Conservation (phyloP, 2,329 filamentous ascomycete genomes). For the Cercospora sp. region DNA sequence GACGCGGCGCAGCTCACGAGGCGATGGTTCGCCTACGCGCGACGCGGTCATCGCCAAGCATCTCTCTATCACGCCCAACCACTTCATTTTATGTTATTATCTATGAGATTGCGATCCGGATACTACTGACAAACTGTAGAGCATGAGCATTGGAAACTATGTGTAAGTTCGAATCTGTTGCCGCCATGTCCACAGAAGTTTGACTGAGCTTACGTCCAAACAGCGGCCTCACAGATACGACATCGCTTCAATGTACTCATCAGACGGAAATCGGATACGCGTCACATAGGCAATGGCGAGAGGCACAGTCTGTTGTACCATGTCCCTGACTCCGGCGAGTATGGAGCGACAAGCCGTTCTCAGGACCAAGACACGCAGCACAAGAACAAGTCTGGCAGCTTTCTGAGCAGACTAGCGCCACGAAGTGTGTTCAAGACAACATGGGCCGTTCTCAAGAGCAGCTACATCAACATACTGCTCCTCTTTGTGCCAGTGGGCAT, state of each 20-base stretch:
- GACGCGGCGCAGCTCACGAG: neutral
- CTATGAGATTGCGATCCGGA: neutral
- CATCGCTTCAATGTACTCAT: slow-evolving; percentile 18
- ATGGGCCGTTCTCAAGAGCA: slow-evolving; percentile 43
- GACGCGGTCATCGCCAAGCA: slow-evolving; percentile 6
- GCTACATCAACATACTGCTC: slow-evolving; percentile 67
- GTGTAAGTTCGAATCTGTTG: neutral
- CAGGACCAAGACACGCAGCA: neutral
- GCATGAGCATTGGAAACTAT: neutral
- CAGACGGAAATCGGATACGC: slow-evolving; percentile 6
- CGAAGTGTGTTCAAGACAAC: slow-evolving; percentile 9
- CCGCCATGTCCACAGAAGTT: neutral
- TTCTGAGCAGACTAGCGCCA: slow-evolving; percentile 10
- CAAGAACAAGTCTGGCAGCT: neutral
- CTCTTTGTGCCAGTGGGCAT: slow-evolving; percentile 73
- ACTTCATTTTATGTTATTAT: neutral
- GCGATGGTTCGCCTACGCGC: neutral
- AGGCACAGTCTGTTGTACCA: slow-evolving; percentile 14
- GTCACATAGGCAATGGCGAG: slow-evolving; percentile 17
- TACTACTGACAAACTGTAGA: neutral
- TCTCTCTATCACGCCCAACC: neutral
- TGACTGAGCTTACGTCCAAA: neutral
- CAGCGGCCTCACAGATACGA: slow-evolving; percentile 19
- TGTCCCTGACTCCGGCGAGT: slow-evolving; percentile 12
- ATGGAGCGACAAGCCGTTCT: neutral